Percentiles rank a stretch among this genome's conserved stretches.
phyloP scores from a whole-genome alignment of 83 land plant genomes.

The Thuja plicata region DNA sequence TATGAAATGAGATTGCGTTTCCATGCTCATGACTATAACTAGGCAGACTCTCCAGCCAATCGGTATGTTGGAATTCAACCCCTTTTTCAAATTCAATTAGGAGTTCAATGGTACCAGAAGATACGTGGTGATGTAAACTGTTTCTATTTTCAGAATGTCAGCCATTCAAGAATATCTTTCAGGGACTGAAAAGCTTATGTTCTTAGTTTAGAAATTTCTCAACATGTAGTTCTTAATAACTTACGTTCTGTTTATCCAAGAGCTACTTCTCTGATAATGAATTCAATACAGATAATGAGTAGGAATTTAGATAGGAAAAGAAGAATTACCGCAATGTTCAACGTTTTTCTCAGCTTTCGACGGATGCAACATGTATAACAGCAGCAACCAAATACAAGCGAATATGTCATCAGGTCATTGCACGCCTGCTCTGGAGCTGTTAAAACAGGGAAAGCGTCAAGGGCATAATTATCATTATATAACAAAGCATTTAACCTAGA shows the following conservation, averaged over 20 bases:
- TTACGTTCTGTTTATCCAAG: not conserved
- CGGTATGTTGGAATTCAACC: not conserved
- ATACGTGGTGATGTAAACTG: not conserved
- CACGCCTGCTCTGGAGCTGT: constrained; percentile 86
- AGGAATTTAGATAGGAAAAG: not conserved
- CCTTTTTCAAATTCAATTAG: not conserved
- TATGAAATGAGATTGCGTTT: not conserved
- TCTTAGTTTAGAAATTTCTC: not conserved
- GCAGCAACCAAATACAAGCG: constrained; percentile 77
- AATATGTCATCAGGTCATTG: constrained; percentile 77
- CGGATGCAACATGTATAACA: constrained; percentile 89
- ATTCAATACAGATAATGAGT: not conserved
- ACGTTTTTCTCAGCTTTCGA: constrained; percentile 70
- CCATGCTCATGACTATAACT: not conserved
- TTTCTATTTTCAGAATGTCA: not conserved
- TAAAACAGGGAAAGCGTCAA: not conserved
- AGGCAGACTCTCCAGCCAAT: not conserved
- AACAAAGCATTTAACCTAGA: not conserved
- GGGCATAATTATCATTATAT: not conserved
- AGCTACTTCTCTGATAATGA: not conserved
- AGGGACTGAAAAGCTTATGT: no score
- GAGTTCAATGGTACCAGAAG: not conserved
- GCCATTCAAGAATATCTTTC: not conserved
- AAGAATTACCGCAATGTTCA: constrained; percentile 67
- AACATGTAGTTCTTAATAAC: not conserved